Evolutionary conservation across 1,139 yeast species (phyloP).

Genomic region (Suhomyces bokatorum): DNA sequence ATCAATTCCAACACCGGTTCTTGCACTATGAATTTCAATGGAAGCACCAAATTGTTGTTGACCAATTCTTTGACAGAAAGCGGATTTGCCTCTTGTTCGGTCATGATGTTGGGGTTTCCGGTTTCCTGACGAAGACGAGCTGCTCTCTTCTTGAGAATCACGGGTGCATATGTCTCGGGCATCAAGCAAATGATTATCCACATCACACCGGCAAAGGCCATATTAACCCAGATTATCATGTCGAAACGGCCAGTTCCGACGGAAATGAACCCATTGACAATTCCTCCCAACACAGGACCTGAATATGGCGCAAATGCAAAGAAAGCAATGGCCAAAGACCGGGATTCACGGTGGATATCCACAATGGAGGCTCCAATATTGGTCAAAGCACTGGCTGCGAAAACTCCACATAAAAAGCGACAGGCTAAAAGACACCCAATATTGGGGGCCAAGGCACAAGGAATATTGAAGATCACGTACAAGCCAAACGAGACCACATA

Average conservation of each 20-base stretch:
- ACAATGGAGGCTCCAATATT: constrained; percentile 90
- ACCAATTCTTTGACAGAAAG: constrained; percentile 63
- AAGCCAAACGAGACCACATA: constrained; percentile 74
- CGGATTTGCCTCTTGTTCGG: constrained; percentile 87
- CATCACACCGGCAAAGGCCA: constrained; percentile 87
- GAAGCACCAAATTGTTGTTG: constrained; percentile 69
- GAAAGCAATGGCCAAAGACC: constrained; percentile 88
- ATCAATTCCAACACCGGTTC: constrained; percentile 84
- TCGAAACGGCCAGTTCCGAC: constrained; percentile 68
- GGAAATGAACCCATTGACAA: constrained; percentile 82
- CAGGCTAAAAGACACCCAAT: constrained; percentile 79
- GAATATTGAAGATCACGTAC: constrained; percentile 79
- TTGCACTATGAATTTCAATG: constrained; percentile 68
- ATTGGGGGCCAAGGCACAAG: constrained; percentile 84
- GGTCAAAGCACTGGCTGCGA: constrained; percentile 79
- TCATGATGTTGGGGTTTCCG: constrained; percentile 80
- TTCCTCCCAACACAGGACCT: constrained; percentile 91
- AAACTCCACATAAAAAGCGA: constrained; percentile 85
- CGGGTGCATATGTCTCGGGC: constrained; percentile 93
- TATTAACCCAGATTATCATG: constrained; percentile 81
- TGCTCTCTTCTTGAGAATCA: constrained; percentile 74
- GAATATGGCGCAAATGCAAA: constrained; percentile 92
- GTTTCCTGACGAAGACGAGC: constrained; percentile 69
- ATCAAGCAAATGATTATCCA: constrained; percentile 63
- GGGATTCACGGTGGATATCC: constrained; percentile 74